A percentile compares a stretch with the other conserved stretches of the same genome.
These are phyloP conservation scores for Microdochium trichocladiopsis DNA, from an alignment of 2,329 filamentous ascomycete genomes.

Conservation along the genomic window DNA sequence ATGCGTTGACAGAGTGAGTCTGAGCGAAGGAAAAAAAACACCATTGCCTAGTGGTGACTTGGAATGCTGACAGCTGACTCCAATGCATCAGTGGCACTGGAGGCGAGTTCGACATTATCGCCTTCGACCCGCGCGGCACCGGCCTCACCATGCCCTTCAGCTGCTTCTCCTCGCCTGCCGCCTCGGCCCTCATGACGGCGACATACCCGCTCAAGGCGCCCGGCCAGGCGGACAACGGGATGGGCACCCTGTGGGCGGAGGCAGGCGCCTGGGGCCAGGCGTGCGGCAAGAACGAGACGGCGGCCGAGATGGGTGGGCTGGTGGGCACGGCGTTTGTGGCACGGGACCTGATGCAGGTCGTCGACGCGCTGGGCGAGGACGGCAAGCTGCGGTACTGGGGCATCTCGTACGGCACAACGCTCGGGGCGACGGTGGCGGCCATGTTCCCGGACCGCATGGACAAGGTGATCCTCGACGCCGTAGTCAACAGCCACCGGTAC, in stretches of 20 bases:
- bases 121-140: slow-evolving; percentile 16
- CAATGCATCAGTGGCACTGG: slow-evolving; percentile 12
- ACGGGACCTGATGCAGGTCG: slow-evolving; percentile 29
- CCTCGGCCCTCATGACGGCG: slow-evolving; percentile 1
- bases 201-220: slow-evolving; percentile 8
- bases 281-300: slow-evolving; percentile 12
- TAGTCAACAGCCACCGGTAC: slow-evolving; percentile 23
- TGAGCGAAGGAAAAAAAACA: background rate
- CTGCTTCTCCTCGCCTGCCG: slow-evolving; percentile 7
- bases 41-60: background rate
- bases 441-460: slow-evolving; percentile 34
- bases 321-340: slow-evolving; percentile 25
- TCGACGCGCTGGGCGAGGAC: slow-evolving; percentile 28
- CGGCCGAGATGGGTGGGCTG: slow-evolving; percentile 13
- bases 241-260: slow-evolving; percentile 10
- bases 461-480: slow-evolving; percentile 28
- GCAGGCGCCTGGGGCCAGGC: slow-evolving; percentile 9
- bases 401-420: slow-evolving; percentile 30
- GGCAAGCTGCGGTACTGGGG: slow-evolving; percentile 28
- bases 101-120: slow-evolving; percentile 16
- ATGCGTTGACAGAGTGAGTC: slow-evolving; percentile 12
- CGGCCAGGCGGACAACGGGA: slow-evolving; percentile 8
- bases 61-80: background rate
- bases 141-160: slow-evolving; percentile 10
- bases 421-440: slow-evolving; percentile 29